phyloP scores from a whole-genome alignment of 2,329 filamentous ascomycete genomes.

The Ophioceras dolichostomum region DNA sequence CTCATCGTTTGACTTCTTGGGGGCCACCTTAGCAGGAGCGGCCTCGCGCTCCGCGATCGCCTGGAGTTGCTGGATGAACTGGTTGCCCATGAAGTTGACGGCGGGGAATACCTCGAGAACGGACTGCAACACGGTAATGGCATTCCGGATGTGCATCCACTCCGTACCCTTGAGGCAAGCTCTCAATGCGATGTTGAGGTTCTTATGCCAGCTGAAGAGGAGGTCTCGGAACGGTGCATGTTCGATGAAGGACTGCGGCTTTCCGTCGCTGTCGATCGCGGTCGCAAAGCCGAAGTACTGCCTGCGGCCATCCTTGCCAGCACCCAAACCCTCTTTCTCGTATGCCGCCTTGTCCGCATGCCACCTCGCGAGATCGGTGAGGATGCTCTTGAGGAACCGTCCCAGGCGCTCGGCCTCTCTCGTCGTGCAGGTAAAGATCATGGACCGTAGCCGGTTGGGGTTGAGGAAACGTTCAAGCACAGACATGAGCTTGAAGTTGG shows the following conservation, averaged over 20 bases:
- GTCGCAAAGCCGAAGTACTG: conserved; percentile 64
- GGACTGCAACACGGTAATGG: conserved; percentile 76
- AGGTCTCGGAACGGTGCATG: conserved; percentile 79
- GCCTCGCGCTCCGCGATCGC: conserved; percentile 52
- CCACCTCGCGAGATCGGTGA: conserved; percentile 74
- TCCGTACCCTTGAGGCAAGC: conserved; percentile 70
- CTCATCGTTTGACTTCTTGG: conserved; percentile 27
- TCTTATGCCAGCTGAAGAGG: conserved; percentile 82
- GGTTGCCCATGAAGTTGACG: conserved; percentile 74
- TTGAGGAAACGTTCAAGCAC: conserved; percentile 77
- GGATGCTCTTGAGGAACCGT: conserved; percentile 71
- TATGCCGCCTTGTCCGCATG: conserved; percentile 66
- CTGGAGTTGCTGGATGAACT: conserved; percentile 51
- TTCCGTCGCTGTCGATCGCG: conserved; percentile 56
- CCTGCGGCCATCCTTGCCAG: conserved; percentile 31
- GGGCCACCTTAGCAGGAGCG: no score
- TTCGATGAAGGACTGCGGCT: conserved; percentile 59
- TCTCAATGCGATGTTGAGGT: conserved; percentile 68
- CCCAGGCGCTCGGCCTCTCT: conserved; percentile 90
- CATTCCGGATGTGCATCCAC: conserved; percentile 97
- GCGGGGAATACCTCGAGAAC: conserved; percentile 76
- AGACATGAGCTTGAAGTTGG: conserved; percentile 76
- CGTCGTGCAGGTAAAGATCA: conserved; percentile 83
- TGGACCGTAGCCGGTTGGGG: conserved; percentile 63
- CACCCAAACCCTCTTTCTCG: conserved; percentile 71